Conservation (phyloP, 2,329 filamentous ascomycete species). For the Arthrobotrys iridis region DNA sequence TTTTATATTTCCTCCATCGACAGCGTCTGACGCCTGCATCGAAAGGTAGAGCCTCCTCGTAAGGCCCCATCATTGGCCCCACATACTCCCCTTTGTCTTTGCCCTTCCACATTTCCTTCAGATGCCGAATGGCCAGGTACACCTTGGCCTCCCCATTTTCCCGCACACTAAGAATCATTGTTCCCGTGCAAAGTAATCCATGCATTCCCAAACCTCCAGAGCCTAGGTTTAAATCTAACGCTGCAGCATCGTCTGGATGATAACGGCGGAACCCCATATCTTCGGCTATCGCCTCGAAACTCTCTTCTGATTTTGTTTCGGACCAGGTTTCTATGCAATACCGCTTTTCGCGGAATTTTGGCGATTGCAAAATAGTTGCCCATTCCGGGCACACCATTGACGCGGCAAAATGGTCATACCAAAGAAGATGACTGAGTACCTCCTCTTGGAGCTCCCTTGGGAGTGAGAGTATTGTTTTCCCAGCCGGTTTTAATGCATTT, state of each 20-base stretch:
- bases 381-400: slow-evolving; percentile 27
- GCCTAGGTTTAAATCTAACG: background rate
- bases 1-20: background rate
- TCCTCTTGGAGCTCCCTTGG: slow-evolving; percentile 37
- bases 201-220: background rate
- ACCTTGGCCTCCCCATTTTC: background rate
- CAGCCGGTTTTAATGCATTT: background rate
- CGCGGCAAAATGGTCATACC: slow-evolving; percentile 33
- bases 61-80: background rate
- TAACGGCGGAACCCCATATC: background rate
- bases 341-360: slow-evolving; percentile 19
- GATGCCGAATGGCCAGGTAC: background rate
- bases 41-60: background rate
- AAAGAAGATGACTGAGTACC: slow-evolving; percentile 19
- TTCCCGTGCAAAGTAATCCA: slow-evolving; percentile 2
- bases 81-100: background rate
- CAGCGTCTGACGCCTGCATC: background rate
- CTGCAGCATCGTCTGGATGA: background rate
- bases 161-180: slow-evolving; percentile 6
- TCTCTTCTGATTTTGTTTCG: background rate
- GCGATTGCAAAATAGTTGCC: slow-evolving; percentile 9
- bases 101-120: background rate
- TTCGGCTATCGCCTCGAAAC: background rate
- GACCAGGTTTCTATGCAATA: slow-evolving; percentile 10
- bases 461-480: slow-evolving; percentile 2